phyloP scores from a whole-genome alignment of 2,329 filamentous ascomycete genomes.

The Metarhizium rileyi region DNA sequence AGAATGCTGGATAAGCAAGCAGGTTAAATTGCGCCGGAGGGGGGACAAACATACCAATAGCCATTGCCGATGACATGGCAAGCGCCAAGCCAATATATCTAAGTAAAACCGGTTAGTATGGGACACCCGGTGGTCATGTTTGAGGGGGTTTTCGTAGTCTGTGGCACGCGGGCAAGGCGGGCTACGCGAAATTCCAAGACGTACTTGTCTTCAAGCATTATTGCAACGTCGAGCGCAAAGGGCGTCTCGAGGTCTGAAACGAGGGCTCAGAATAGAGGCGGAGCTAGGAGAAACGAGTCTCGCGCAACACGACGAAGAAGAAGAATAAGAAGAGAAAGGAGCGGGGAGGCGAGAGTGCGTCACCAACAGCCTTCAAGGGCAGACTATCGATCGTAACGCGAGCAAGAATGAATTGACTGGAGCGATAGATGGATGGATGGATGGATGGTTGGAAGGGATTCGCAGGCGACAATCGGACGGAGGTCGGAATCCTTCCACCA shows the following conservation, averaged over 20 bases:
- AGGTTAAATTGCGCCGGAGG: background rate
- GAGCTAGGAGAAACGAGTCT: background rate
- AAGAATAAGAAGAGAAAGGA: background rate
- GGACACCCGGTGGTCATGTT: background rate
- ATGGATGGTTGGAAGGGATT: background rate
- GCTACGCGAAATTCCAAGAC: constrained; percentile 8
- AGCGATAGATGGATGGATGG: background rate
- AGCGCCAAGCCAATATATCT: constrained; percentile 70
- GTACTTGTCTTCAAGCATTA: constrained; percentile 31
- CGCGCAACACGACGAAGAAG: background rate
- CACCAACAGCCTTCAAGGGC: background rate
- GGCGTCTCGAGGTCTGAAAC: constrained; percentile 5
- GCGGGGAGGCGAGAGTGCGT: background rate
- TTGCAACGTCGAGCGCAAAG: constrained; percentile 10
- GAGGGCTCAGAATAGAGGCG: background rate
- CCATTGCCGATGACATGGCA: constrained; percentile 65
- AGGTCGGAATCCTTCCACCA: too few relatives aligned
- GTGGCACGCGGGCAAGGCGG: background rate
- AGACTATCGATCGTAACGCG: background rate
- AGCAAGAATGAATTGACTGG: background rate
- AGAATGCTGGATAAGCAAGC: constrained; percentile 12
- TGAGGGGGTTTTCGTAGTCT: background rate
- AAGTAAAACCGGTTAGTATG: constrained; percentile 1
- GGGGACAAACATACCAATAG: constrained; percentile 52
- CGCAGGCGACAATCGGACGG: too few relatives aligned